Evolutionary conservation across 139 green algal species (phyloP), one percentile per base, ranked within the genome.

Genomic region (Coelastrella sp.): DNA sequence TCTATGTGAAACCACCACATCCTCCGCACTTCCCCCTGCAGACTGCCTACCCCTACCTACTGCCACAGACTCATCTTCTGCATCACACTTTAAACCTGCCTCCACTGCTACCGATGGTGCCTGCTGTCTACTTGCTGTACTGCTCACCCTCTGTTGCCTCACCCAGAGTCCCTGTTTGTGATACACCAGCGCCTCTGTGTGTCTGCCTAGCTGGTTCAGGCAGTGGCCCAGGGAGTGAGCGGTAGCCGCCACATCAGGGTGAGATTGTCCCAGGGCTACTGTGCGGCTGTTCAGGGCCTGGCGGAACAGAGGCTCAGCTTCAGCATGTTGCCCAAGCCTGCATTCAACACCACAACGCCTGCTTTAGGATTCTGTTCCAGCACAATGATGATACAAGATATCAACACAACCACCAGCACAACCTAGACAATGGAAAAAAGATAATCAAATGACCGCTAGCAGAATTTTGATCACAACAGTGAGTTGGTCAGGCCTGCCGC

Each of bases 101-200:
- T 56, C 7, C 84, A 25, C 85, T 25, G 57, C 4, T 73, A 19
- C 73, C 84, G 73, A 56, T 90, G 74, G 58, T 22, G 57, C 85
- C 68, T 25, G 5, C 17, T 49, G 83, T 65, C 35, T 24, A 73
- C 66, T 35, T 84, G 73, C 74, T 60, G 25, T 66, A 49, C 27
- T 65, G 49, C 49, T 61, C 1, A 7, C 49, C 24, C 27, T 73
- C 85, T 90, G 85, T 60, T 84, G 85, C 0, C 85, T 61, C 19
- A 80, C 63, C 35, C 78, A 90, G 10, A 91, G 78, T 7, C 63
- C 87, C 66, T 91, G 87, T 57, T 91, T 86, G 56, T 91, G 78
- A n/a, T 63, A 72, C 56, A 72, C 65, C 0, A 91, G 66, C 4
- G 87, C 87, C 75, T 91, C 87, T 19, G 78, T 10, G 17, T 87